phyloP scores from a whole-genome alignment of 345 rosid species.

The Alliaria petiolata region DNA sequence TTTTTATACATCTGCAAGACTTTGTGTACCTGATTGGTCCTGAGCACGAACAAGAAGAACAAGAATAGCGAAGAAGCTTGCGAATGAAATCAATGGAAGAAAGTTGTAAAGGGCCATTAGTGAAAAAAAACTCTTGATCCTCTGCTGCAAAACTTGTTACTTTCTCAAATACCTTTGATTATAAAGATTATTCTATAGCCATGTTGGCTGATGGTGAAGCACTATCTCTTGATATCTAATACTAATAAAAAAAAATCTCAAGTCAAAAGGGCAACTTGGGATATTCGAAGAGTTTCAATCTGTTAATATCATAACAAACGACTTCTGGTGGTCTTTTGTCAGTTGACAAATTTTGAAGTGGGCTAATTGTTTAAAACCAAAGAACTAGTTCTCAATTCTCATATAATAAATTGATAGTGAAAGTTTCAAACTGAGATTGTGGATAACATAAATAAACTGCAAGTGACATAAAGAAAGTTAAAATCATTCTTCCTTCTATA shows the following conservation, averaged over 20 bases:
- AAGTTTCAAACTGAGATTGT: constrained; percentile 1
- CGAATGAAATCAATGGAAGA: not conserved
- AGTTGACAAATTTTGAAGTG: constrained; percentile 18
- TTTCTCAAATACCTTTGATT: not conserved
- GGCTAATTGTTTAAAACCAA: not conserved
- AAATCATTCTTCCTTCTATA: not conserved
- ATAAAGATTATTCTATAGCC: not conserved
- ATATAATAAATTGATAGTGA: constrained; percentile 16
- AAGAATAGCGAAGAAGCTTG: not conserved
- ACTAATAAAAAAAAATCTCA: not conserved
- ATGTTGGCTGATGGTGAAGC: constrained; percentile 25
- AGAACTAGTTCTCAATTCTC: not conserved
- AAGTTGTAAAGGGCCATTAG: constrained; percentile 1
- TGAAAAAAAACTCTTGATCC: not conserved
- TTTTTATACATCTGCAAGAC: not conserved
- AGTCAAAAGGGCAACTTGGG: constrained; percentile 1
- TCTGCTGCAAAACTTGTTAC: not conserved
- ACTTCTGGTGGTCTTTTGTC: no score
- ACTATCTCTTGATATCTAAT: constrained; percentile 7
- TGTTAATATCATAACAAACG: no score
- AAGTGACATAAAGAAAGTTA: not conserved
- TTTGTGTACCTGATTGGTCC: constrained; percentile 32
- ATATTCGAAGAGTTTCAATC: not conserved
- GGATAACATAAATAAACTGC: constrained; percentile 10
- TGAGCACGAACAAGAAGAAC: constrained; percentile 18